Conservation (phyloP, 257 asterid species). For the Mitragyna speciosa region DNA sequence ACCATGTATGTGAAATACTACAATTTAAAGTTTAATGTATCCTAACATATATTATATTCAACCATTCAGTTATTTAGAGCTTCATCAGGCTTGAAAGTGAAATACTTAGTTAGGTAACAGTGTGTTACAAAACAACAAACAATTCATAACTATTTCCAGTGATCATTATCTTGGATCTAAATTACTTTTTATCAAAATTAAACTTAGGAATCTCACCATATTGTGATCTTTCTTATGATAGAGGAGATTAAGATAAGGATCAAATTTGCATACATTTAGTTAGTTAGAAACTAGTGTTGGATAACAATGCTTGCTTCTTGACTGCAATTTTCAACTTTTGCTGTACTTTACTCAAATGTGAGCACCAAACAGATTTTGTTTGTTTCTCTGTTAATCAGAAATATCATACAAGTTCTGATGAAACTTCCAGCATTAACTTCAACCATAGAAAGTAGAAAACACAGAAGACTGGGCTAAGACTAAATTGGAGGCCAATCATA, state of each 20-base stretch:
- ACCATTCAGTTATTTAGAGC: not conserved
- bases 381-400: not conserved
- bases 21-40: not conserved
- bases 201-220: not conserved
- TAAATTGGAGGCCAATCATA: not conserved
- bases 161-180: conserved; percentile 3
- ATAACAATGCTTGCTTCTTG: not conserved
- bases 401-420: not conserved
- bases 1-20: not conserved
- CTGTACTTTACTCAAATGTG: not conserved
- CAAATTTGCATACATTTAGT: not conserved
- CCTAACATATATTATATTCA: not conserved
- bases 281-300: too few relatives aligned
- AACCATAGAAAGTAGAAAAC: not conserved
- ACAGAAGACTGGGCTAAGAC: not conserved
- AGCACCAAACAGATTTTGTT: not conserved
- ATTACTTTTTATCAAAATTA: not conserved
- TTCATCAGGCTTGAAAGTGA: not conserved
- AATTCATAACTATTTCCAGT: not conserved
- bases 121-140: not conserved
- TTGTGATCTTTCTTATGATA: not conserved
- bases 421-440: not conserved
- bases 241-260: conserved; percentile 3
- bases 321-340: not conserved
- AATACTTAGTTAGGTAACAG: too few relatives aligned